Percentiles rank a stretch among this genome's conserved stretches.
These are phyloP conservation scores for Closterium sp. DNA, from an alignment of 139 green algal species.

Conservation along the genomic window DNA sequence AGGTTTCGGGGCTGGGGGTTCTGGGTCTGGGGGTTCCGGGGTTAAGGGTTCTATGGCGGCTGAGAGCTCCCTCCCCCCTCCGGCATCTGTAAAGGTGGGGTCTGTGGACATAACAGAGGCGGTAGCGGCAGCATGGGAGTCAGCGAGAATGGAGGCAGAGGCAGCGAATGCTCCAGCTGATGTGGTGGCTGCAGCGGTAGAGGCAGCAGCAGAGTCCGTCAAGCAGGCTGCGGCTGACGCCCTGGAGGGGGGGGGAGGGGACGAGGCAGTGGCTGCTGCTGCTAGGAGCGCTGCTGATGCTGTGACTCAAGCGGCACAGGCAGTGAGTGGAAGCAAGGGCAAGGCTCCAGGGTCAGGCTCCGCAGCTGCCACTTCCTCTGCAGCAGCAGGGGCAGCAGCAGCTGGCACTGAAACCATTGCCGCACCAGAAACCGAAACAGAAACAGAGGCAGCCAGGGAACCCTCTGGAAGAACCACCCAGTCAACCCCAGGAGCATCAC, in stretches of 20 bases:
- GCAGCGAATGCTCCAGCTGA: slow-evolving; percentile 17
- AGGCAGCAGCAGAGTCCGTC: slow-evolving; percentile 29
- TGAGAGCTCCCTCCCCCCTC: not conserved
- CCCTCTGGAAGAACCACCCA: slow-evolving; percentile 46
- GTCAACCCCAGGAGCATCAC: not conserved
- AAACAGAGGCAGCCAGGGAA: too few relatives aligned
- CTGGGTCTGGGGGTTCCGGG: not conserved
- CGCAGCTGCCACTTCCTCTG: not conserved
- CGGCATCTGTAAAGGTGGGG: not conserved
- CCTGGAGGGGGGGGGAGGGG: not conserved
- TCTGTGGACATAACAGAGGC: slow-evolving; percentile 25
- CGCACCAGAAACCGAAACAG: too few relatives aligned
- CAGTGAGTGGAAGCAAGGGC: slow-evolving; percentile 1
- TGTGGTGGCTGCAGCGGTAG: slow-evolving; percentile 28
- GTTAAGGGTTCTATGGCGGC: not conserved
- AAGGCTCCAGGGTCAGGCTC: not conserved
- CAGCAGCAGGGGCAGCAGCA: too few relatives aligned
- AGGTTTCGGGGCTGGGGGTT: not conserved
- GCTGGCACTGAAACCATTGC: too few relatives aligned
- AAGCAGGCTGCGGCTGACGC: not conserved
- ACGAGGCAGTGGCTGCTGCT: not conserved
- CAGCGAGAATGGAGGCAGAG: slow-evolving; percentile 20
- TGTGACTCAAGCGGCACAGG: not conserved
- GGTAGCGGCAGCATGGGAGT: not conserved
- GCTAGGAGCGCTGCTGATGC: not conserved